Evolutionary conservation across 345 rosid genomes (phyloP).

Genomic region (Syzygium oleosum): DNA sequence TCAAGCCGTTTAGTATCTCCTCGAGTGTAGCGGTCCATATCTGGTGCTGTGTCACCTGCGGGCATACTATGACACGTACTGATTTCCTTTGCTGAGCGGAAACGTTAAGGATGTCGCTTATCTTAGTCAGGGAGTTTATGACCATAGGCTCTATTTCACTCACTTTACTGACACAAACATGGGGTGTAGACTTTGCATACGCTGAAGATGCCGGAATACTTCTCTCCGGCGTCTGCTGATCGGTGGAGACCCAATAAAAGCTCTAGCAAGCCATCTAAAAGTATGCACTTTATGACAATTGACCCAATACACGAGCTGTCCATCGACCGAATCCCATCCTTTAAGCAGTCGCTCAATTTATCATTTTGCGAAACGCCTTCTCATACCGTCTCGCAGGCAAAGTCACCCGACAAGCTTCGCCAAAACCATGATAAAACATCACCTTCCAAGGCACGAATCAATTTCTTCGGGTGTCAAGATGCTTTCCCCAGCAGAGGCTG

Average conservation of each 20-base stretch:
- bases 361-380: constrained; percentile 29
- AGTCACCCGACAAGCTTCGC: neutral
- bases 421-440: neutral
- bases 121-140: constrained; percentile 47
- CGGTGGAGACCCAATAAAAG: constrained; percentile 46
- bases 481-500: neutral
- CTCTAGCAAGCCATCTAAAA: constrained; percentile 42
- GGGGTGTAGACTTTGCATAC: constrained; percentile 1
- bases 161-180: constrained; percentile 23
- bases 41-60: constrained; percentile 65
- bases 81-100: constrained; percentile 63
- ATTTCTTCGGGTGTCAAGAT: neutral
- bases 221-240: constrained; percentile 34
- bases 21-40: constrained; percentile 57
- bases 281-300: constrained; percentile 36
- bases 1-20: constrained; percentile 45
- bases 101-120: constrained; percentile 40
- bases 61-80: constrained; percentile 36
- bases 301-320: constrained; percentile 33
- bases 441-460: neutral
- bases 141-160: constrained; percentile 39
- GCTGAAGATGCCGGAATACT: constrained; percentile 1
- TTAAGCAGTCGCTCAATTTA: constrained; percentile 28
- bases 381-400: constrained; percentile 38
- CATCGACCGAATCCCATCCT: constrained; percentile 39